These are phyloP conservation scores for Malus asiatica DNA, from an alignment of 306 rosid genomes.

Conservation along the genomic window DNA sequence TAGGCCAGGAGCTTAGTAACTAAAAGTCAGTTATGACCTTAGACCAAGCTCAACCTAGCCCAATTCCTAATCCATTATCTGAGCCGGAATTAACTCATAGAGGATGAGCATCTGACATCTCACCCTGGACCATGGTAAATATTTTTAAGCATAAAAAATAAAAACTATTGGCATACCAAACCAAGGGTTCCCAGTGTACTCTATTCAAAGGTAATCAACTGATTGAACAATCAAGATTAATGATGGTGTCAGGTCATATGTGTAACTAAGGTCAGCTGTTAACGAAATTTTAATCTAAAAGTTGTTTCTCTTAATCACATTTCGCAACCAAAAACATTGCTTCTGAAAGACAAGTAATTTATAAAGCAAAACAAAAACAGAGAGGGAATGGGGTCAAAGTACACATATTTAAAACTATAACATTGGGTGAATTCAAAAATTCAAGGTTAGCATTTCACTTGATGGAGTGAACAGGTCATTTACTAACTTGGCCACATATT, in stretches of 20 bases:
- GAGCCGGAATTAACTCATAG: background rate
- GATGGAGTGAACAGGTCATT: background rate
- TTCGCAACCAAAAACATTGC: background rate
- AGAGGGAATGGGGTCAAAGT: background rate
- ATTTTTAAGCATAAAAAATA: background rate
- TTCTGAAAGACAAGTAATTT: background rate
- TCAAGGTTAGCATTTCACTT: background rate
- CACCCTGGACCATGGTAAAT: background rate
- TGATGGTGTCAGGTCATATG: background rate
- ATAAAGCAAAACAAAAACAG: background rate
- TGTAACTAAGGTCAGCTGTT: background rate
- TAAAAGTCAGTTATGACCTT: background rate
- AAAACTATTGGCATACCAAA: background rate
- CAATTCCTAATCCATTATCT: background rate
- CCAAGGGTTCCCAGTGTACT: background rate
- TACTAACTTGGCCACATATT: constrained; percentile 4
- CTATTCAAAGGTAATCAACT: background rate
- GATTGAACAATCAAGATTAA: background rate
- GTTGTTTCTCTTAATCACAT: background rate
- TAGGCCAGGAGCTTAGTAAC: background rate
- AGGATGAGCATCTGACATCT: background rate
- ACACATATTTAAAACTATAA: background rate
- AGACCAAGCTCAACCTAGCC: background rate
- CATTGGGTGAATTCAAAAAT: background rate
- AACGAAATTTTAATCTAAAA: background rate